phyloP scores from a whole-genome alignment of 306 rosid species.

The Styphnolobium japonicum region DNA sequence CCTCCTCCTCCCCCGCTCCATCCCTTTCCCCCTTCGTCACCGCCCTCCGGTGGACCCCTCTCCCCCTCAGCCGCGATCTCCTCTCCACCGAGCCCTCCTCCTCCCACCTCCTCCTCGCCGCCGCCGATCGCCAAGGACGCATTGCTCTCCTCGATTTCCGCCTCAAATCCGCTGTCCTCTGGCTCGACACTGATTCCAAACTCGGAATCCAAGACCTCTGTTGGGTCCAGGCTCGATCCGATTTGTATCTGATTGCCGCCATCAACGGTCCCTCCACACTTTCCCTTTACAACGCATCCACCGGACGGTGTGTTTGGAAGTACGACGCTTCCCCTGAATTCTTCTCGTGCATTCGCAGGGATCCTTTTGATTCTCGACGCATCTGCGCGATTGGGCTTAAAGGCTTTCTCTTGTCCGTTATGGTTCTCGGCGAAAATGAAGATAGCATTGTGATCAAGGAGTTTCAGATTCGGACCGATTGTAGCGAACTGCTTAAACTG shows the following conservation, averaged over 20 bases:
- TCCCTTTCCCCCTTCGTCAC: slow-evolving; percentile 83
- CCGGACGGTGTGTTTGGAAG: slow-evolving; percentile 82
- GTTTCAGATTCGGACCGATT: slow-evolving; percentile 63
- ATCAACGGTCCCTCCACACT: slow-evolving; percentile 72
- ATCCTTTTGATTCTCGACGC: slow-evolving; percentile 90
- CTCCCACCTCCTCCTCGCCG: slow-evolving; percentile 88
- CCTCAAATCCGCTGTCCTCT: slow-evolving; percentile 51
- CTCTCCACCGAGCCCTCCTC: slow-evolving; percentile 80
- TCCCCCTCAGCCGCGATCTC: slow-evolving; percentile 75
- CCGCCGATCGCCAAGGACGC: slow-evolving; percentile 90
- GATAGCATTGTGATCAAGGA: slow-evolving; percentile 59
- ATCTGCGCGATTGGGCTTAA: slow-evolving; percentile 76
- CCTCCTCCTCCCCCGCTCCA: slow-evolving; percentile 12
- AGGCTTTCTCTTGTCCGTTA: slow-evolving; percentile 68
- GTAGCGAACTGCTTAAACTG: slow-evolving; percentile 55
- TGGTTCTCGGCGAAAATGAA: slow-evolving; percentile 64
- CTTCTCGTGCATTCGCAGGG: slow-evolving; percentile 78
- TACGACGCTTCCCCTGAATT: slow-evolving; percentile 77
- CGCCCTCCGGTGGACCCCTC: slow-evolving; percentile 83
- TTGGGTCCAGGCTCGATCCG: slow-evolving; percentile 83
- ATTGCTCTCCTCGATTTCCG: slow-evolving; percentile 80
- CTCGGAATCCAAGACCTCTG: slow-evolving; percentile 80
- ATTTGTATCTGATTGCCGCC: slow-evolving; percentile 59
- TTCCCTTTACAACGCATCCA: slow-evolving; percentile 55
- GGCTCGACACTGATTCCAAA: slow-evolving; percentile 69